Percentiles rank a stretch among this genome's conserved stretches.
Evolutionary conservation across 2,329 filamentous ascomycete genomes (phyloP).

Genomic region (Lecanoromycetidae sp.): DNA sequence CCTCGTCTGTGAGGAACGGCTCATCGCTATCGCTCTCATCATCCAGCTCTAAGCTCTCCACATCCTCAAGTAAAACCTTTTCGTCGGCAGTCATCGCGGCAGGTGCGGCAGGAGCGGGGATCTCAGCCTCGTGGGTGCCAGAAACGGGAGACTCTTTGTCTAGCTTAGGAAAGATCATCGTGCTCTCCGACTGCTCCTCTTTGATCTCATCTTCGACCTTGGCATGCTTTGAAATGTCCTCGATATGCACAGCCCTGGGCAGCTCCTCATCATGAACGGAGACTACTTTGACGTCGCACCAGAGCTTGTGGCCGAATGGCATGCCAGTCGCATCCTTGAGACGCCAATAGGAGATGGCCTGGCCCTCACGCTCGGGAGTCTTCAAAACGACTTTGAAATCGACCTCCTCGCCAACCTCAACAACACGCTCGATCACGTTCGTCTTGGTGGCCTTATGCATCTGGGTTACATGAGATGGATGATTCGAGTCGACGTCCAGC

Average conservation of each 20-base stretch:
- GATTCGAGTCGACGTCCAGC: slow-evolving; percentile 73
- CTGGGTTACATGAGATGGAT: slow-evolving; percentile 64
- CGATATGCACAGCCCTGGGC: slow-evolving; percentile 6
- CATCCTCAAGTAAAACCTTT: slow-evolving; percentile 44
- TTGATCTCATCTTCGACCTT: slow-evolving; percentile 17
- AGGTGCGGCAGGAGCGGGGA: slow-evolving; percentile 24
- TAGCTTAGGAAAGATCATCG: slow-evolving; percentile 94
- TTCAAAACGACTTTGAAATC: slow-evolving; percentile 77
- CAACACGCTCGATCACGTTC: slow-evolving; percentile 56
- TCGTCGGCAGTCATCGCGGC: slow-evolving; percentile 33
- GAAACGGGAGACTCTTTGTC: slow-evolving; percentile 82
- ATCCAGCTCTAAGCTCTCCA: slow-evolving; percentile 44
- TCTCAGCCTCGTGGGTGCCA: slow-evolving; percentile 58
- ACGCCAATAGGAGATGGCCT: slow-evolving; percentile 91
- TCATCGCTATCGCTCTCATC: slow-evolving; percentile 39
- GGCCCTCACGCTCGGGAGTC: slow-evolving; percentile 63
- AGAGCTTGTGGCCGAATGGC: slow-evolving; percentile 84
- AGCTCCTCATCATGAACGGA: slow-evolving; percentile 9
- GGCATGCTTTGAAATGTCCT: slow-evolving; percentile 5
- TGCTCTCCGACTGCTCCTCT: slow-evolving; percentile 39
- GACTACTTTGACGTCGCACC: slow-evolving; percentile 74
- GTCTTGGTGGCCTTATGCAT: slow-evolving; percentile 72
- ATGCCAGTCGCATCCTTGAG: slow-evolving; percentile 67
- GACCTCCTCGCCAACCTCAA: slow-evolving; percentile 62
- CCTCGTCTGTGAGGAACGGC: slow-evolving; percentile 88